Evolutionary conservation across 1,284 basidiomycete species (phyloP).

Genomic region (Heterobasidion annosum): DNA sequence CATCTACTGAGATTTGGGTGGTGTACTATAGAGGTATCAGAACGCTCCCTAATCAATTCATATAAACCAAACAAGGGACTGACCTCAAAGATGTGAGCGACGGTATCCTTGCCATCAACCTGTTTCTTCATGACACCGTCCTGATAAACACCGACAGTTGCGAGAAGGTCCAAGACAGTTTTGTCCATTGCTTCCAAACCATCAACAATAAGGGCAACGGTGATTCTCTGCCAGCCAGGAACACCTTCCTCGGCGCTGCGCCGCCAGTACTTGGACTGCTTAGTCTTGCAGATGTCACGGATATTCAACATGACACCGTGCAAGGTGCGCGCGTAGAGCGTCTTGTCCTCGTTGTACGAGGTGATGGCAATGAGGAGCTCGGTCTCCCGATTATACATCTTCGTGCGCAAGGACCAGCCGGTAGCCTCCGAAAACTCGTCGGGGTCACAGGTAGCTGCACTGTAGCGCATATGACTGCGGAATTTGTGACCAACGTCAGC

Average conservation of each 20-base stretch:
- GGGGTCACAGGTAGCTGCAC: conserved; percentile 89
- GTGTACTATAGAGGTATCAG: conserved; percentile 51
- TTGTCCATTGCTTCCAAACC: conserved; percentile 97
- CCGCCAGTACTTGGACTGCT: conserved; percentile 91
- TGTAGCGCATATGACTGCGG: conserved; percentile 81
- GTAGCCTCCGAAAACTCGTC: conserved; percentile 83
- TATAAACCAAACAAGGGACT: conserved; percentile 1
- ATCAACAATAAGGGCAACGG: conserved; percentile 88
- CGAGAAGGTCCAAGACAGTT: conserved; percentile 80
- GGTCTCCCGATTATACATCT: conserved; percentile 83
- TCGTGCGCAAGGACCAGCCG: conserved; percentile 79
- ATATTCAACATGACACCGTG: conserved; percentile 98
- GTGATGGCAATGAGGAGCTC: conserved; percentile 92
- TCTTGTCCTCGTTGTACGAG: conserved; percentile 90
- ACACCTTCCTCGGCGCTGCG: conserved; percentile 78
- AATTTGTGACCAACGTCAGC: conserved; percentile 6
- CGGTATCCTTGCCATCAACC: conserved; percentile 87
- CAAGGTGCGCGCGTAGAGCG: conserved; percentile 84
- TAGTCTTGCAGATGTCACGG: conserved; percentile 96
- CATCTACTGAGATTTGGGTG: conserved; percentile 85
- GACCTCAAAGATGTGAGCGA: conserved; percentile 88
- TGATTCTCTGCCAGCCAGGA: conserved; percentile 90
- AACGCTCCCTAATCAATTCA: neutral
- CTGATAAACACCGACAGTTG: conserved; percentile 86
- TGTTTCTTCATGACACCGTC: conserved; percentile 97